Conservation (phyloP, 2,329 filamentous ascomycete species). For the Torrubiellomyces zombiae region DNA sequence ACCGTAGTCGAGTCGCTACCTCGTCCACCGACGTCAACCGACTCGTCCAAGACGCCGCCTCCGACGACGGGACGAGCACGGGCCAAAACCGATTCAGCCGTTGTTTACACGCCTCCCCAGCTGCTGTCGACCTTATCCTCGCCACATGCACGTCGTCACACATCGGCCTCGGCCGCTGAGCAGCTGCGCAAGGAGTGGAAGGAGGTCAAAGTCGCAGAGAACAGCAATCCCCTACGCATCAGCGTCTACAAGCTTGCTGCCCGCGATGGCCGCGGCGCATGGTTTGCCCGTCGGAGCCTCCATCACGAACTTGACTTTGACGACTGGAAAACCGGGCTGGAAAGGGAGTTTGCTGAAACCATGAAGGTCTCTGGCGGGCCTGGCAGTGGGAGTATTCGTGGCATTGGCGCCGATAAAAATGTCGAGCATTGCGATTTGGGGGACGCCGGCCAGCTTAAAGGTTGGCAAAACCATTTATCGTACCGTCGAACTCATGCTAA, state of each 20-base stretch:
- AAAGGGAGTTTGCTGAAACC: constrained; percentile 65
- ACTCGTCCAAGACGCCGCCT: too few relatives aligned
- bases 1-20: constrained; percentile 65
- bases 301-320: constrained; percentile 64
- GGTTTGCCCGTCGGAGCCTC: constrained; percentile 76
- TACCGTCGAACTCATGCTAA: constrained; percentile 6
- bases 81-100: constrained; percentile 37
- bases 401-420: constrained; percentile 65
- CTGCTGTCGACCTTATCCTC: constrained; percentile 25
- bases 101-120: constrained; percentile 32
- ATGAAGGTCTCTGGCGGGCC: constrained; percentile 53
- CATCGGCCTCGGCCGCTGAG: constrained; percentile 27
- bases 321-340: constrained; percentile 61
- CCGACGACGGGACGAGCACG: constrained; percentile 28
- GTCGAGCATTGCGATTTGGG: constrained; percentile 46
- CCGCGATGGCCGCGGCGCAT: constrained; percentile 69
- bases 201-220: constrained; percentile 53
- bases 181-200: constrained; percentile 75
- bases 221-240: constrained; percentile 61
- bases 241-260: constrained; percentile 63
- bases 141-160: constrained; percentile 21
- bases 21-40: constrained; percentile 19
- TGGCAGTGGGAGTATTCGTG: constrained; percentile 60
- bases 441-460: constrained; percentile 45
- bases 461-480: too few relatives aligned